Base-by-base conservation (phyloP, 352 stramenopile genomes). In the Globisporangium nodosum region DNA sequence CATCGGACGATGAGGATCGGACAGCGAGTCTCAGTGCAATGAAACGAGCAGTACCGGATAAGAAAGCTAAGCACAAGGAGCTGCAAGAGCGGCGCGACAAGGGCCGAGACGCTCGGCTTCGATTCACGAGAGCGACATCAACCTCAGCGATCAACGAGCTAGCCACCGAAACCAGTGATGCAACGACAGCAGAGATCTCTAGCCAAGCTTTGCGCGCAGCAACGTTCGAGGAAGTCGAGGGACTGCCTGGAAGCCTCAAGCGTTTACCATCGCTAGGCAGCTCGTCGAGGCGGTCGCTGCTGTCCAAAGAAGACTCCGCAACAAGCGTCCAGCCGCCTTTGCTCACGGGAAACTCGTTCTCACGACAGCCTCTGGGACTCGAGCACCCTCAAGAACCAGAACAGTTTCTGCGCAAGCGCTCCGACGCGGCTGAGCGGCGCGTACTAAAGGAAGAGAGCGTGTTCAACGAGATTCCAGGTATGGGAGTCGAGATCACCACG, bases 61-160 rank as follows among this genome's bases (percentile, higher is more conserved):
- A 79, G n/a, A 88, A 86, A 46, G 62, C 61, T 5, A 90, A 87
- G 50, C 72, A 90, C 58, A 78, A 75, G 9, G 77, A 71, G 20
- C 70, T 90, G 2, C 74, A 88, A 56, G 62, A 81, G 37, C 73
- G 80, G 20, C 75, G 80, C 1, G 74, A 87, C 60, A 75, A 75
- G 37, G 80, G 71, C 0, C 69, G 80, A 11, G 67, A 87, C 12
- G 71, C 85, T 31, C 80, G 77, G 0, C 68, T 85, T 48, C 50
- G 73, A 4, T 42, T 69, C 5, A 49, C 64, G 0, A 64, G 69
- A 39, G 52, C 48, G 11, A 53, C 48, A 4, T 52, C 60, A 8
- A 51, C 49, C 5, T 61, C 52, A 12, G 21, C 43, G 18, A 39
- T 66, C 18, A 30, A 54, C 1, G 59, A 56, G 3, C 40, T 56